Evolutionary conservation across 2,329 filamentous ascomycete species (phyloP), one percentile per base, ranked within the genome.

Genomic region (Neofusicoccum cordaticola): DNA sequence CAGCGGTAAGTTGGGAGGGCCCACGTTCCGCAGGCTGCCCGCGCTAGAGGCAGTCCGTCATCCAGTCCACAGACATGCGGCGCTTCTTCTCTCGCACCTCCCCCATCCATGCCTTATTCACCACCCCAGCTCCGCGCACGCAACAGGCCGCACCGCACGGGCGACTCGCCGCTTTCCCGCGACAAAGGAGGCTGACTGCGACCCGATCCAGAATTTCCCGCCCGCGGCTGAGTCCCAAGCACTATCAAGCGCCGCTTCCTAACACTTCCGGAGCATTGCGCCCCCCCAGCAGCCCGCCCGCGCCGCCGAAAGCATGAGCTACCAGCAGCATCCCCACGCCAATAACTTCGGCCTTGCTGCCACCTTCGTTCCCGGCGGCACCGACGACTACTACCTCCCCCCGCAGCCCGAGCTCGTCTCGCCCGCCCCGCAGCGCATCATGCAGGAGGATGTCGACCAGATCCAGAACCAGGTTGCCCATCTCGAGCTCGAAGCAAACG

Each of bases 391-490:
- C 76, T 88, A 88, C 75, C 85, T 89, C 82, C 83, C 83, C 44
- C 75, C 74, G 37, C 72, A 75, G 66, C 86, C 86, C 68, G 87
- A 89, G 77, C 80, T 90, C 72, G 84, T 90, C 69, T 88, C 88
- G 72, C 89, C 89, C 63, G 84, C 86, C 71, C 89, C 89, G 68
- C 88, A 91, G 80, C 85, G 88, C 84, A 93, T 97, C 69, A 97
- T 99, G 87, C 93, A 97, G 81, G 90, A 96, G 74, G 94, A 90
- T 45, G 52, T 64, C 45, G 90, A 92, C 78, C 93, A 95, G 79
- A 96, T 97, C 85, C 91, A 96, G 80, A 88, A 94, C 72, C 92
- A 91, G 79, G 86, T 99, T 69, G 91, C 94, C 73, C 89, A 93
- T 77, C 87, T 99, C 81, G 93, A 97, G 83, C 84, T 93, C 66